Conservation (phyloP, 2,329 filamentous ascomycete species). For the Aspergillus quadricinctus region DNA sequence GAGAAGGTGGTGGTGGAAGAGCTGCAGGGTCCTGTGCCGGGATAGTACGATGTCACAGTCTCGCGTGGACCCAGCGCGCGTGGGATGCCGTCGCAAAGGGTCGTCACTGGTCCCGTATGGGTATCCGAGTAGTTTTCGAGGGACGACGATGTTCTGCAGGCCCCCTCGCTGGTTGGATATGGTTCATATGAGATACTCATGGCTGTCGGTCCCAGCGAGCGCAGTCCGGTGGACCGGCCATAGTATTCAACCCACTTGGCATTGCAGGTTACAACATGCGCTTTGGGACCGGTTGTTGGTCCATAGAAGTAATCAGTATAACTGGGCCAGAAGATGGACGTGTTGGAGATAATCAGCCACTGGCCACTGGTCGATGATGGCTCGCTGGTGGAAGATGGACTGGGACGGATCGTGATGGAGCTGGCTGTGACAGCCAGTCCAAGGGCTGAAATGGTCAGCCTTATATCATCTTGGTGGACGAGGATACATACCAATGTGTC, state of each 20-base stretch:
- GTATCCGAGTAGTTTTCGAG: slow-evolving; percentile 12
- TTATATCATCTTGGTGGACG: background rate
- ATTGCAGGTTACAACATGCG: slow-evolving; percentile 17
- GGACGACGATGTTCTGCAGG: slow-evolving; percentile 12
- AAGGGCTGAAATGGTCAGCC: background rate
- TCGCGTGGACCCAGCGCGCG: slow-evolving; percentile 18
- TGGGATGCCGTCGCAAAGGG: slow-evolving; percentile 17
- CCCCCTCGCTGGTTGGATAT: slow-evolving; percentile 15
- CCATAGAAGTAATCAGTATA: slow-evolving; percentile 22
- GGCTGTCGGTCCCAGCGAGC: slow-evolving; percentile 14
- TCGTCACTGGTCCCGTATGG: slow-evolving; percentile 17
- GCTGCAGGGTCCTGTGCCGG: slow-evolving; percentile 16
- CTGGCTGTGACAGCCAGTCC: background rate
- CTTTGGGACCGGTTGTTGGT: slow-evolving; percentile 17
- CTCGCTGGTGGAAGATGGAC: background rate
- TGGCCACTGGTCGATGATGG: slow-evolving; percentile 25
- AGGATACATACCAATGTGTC: background rate
- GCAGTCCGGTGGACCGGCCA: slow-evolving; percentile 10
- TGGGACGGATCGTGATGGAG: background rate
- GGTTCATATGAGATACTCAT: slow-evolving; percentile 9
- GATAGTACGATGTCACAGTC: slow-evolving; percentile 14
- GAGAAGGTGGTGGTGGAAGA: slow-evolving; percentile 3
- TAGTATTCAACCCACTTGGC: slow-evolving; percentile 17
- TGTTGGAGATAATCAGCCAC: slow-evolving; percentile 17
- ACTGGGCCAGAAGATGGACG: slow-evolving; percentile 21